Percentiles rank a stretch among this genome's conserved stretches.
phyloP scores from a whole-genome alignment of 192 early-diverging fungal species.

The Coemansia sp. region DNA sequence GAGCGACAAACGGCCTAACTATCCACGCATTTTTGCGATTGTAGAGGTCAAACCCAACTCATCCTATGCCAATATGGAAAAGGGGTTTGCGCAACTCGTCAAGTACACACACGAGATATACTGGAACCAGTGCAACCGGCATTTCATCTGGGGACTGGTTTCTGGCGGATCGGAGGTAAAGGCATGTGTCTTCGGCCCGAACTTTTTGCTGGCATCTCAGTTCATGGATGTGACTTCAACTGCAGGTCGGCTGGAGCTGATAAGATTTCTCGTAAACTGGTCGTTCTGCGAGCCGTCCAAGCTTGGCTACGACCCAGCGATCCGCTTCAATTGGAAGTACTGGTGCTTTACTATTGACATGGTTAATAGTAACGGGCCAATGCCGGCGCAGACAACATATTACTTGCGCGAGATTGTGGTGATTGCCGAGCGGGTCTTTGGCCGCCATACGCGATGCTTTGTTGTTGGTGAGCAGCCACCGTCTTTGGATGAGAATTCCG shows the following conservation, averaged over 20 bases:
- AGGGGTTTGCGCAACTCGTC: conserved; percentile 4
- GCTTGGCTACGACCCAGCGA: conserved; percentile 16
- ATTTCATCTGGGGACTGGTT: not conserved
- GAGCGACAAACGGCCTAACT: not conserved
- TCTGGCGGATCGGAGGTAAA: not conserved
- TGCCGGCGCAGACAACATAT: not conserved
- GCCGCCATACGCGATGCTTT: conserved; percentile 19
- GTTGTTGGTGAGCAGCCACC: not conserved
- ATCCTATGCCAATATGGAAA: not conserved
- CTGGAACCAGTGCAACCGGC: not conserved
- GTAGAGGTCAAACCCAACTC: too few species aligned
- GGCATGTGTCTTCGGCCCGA: not conserved
- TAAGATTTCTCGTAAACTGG: conserved; percentile 14
- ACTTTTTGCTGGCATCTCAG: not conserved
- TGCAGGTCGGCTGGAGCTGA: not conserved
- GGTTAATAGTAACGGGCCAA: not conserved
- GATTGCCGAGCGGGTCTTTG: conserved; percentile 8
- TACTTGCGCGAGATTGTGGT: not conserved
- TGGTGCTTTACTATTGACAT: conserved; percentile 5
- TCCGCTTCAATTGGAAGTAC: not conserved
- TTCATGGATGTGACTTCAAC: not conserved
- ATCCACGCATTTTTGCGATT: too few species aligned
- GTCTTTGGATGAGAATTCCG: not conserved
- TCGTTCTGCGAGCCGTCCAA: conserved; percentile 7
- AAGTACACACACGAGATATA: conserved; percentile 8